Evolutionary conservation across 2,329 filamentous ascomycete genomes (phyloP).

Genomic region (Colletotrichum noveboracense): DNA sequence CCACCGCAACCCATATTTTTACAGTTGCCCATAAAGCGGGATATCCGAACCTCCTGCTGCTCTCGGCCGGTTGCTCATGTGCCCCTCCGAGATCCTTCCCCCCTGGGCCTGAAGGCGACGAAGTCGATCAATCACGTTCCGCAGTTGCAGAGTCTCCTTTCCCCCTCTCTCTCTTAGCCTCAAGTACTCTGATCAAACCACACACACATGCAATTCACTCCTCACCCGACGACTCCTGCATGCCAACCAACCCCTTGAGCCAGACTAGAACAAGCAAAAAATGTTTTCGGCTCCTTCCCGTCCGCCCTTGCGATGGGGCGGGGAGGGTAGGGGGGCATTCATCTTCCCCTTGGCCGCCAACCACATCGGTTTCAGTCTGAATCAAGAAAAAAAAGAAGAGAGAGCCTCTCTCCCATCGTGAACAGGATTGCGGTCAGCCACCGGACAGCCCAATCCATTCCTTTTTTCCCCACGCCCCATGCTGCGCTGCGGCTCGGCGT

Average conservation of each 20-base stretch:
- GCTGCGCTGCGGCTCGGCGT: not conserved
- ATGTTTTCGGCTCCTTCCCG: conserved; percentile 9
- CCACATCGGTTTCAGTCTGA: conserved; percentile 9
- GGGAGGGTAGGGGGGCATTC: not conserved
- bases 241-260: not conserved
- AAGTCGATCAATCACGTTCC: not conserved
- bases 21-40: not conserved
- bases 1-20: not conserved
- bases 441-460: not conserved
- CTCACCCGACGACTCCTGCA: not conserved
- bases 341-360: not conserved
- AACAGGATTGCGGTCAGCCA: not conserved
- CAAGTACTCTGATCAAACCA: not conserved
- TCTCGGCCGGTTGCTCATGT: not conserved
- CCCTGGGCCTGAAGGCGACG: not conserved
- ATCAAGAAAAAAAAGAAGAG: not conserved
- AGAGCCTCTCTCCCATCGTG: not conserved
- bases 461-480: not conserved
- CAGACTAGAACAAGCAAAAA: conserved; percentile 3
- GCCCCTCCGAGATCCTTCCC: not conserved
- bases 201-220: not conserved
- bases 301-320: not conserved
- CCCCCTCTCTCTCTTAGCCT: not conserved
- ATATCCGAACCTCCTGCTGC: not conserved
- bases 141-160: not conserved